Base-by-base conservation (phyloP, 345 rosid species). In the Dimocarpus longan region DNA sequence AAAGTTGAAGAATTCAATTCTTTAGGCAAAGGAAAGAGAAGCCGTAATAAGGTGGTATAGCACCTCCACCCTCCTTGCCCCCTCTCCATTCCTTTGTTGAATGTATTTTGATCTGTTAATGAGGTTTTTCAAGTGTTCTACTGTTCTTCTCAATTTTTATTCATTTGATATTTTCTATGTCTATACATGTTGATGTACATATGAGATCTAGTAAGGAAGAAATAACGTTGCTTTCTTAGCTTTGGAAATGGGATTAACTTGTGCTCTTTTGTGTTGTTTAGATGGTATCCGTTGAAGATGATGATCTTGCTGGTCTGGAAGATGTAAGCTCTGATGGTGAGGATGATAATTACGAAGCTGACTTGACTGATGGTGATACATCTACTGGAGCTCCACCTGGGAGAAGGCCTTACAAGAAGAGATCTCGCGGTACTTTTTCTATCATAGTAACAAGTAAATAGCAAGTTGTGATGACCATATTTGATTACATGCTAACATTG, bases 281-380 rank as follows among this genome's bases (percentile, higher is more conserved):
- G 99, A 89, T 97, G 97, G 95, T 91, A 70, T 94, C 99, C 76
- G 90, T 94, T 76, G 98, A 97, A 82, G 99, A 97, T 10, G 99
- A 97, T 83, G 98, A 97, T 83, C 98, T 97, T 82, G 99, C 99
- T 78, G 99, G 99, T 81, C 74, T 94, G 84, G 98, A 97, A 91
- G 99, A 93, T 87, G 92, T 93, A 77, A 94, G 99, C 83, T 91
- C 98, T 64, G 98, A 97, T 76, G 95, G 91, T 5, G 98, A 91
- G 87, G 98, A 97, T 87, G 98, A 94, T 85, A 94, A 93, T 77
- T 97, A 90, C 76, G 99, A 97, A 89, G 98, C 98, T 40, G 98
- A 93, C 65, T 81, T 92, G 82, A 89, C 96, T 18, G 97, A 91
- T 80, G 90, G 92, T 75, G 99, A 97, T 84, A 80, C 97, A 39